Base-by-base conservation (phyloP, 768 basidiomycete species). In the Cytidiella melzeri region DNA sequence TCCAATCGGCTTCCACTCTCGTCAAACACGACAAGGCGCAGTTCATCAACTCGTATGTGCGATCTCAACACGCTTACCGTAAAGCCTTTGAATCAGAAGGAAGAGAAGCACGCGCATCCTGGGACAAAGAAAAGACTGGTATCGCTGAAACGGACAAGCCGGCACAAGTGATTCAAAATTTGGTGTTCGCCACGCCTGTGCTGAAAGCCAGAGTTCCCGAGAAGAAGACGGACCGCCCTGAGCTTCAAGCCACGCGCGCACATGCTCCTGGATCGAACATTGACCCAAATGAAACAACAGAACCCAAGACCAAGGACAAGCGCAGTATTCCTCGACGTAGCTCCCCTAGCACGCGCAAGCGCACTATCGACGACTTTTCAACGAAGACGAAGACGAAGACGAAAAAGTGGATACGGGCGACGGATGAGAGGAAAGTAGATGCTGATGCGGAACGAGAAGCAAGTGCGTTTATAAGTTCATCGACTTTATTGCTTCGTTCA, bases 1-100 rank as follows among this genome's bases (percentile, higher is more conserved):
- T 34, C 7, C 7, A 15, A 34, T 7, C 30, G 7, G 30, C 47
- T 18, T 18, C 41, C 12, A 7, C 47, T 15, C 47, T 48, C 40
- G 40, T 43, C 10, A 68, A 65, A 40, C 59, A 69, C 45, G 71
- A 80, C 51, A 76, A 70, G 38, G 58, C 59, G 7, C 61, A 64
- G 3, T 69, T 70, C 44, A 67, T 86, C 5, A 61, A 61, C 4
- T 62, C 69, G 1, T 86, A 77, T 58, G 55, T 84, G 3, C 67
- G 69, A 27, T 70, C 70, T 48, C 84, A 86, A 53, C 68, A 55
- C 26, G 55, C 64, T 1, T 73, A 77, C 55, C 52, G 70, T 2
- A 72, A 69, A 48, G 55, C 58, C 0, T 76, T 83, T 55, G 72
- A 69, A 4, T 54, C 59, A 3, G 72, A 80, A 55, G 75, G 65